Evolutionary conservation across 1,284 basidiomycete genomes (phyloP).

Genomic region (Laetiporus sulphureus): DNA sequence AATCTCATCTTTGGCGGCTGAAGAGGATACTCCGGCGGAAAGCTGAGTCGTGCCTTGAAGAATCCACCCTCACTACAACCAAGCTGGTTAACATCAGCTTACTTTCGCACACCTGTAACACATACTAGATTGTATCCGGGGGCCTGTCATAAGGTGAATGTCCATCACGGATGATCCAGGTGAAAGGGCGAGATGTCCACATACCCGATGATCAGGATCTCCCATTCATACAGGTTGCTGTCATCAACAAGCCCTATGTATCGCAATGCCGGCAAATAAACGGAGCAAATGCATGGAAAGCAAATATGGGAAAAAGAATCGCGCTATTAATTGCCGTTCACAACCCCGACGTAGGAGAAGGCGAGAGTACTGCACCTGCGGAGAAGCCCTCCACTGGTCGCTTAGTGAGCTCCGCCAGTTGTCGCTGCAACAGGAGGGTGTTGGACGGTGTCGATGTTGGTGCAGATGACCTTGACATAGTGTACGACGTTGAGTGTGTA

Average conservation of each 20-base stretch:
- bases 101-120: not conserved
- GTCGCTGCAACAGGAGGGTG: constrained; percentile 71
- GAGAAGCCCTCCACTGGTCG: constrained; percentile 91
- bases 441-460: constrained; percentile 37
- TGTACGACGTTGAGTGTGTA: not conserved
- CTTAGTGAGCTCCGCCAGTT: constrained; percentile 84
- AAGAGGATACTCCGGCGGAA: constrained; percentile 88
- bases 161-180: too few species aligned
- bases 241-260: constrained; percentile 83
- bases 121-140: constrained; percentile 81
- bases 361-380: constrained; percentile 50
- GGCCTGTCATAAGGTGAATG: too few species aligned
- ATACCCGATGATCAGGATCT: constrained; percentile 88
- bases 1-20: constrained; percentile 96
- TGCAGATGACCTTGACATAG: constrained; percentile 19
- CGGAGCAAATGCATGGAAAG: constrained; percentile 15
- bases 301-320: not conserved
- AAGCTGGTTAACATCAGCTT: constrained; percentile 1
- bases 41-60: constrained; percentile 82
- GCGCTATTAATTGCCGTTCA: constrained; percentile 17
- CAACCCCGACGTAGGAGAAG: constrained; percentile 16
- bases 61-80: constrained; percentile 80
- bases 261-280: constrained; percentile 16
- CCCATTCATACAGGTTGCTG: constrained; percentile 91
- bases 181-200: too few species aligned